These are phyloP conservation scores for Lasiodiplodia citricola DNA, from an alignment of 2,329 filamentous ascomycete species.

Conservation along the genomic window DNA sequence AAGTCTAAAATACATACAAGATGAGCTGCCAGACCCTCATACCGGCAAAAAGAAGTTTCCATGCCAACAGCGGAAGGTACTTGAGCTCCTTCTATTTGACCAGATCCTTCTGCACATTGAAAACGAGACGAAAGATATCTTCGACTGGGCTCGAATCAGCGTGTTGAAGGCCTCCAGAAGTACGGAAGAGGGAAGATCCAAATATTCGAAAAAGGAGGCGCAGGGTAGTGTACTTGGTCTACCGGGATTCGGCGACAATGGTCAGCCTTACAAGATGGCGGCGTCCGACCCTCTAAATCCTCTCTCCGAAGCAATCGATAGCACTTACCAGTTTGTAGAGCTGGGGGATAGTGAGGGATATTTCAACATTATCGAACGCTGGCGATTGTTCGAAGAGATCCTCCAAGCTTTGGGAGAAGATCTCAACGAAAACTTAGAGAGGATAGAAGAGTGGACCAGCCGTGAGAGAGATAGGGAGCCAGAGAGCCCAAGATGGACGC, in stretches of 20 bases:
- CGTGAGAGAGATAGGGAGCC: slow-evolving; percentile 35
- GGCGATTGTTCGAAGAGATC: slow-evolving; percentile 29
- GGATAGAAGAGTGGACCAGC: slow-evolving; percentile 34
- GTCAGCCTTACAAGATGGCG: too few relatives aligned
- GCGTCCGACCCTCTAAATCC: background rate
- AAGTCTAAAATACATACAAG: too few relatives aligned
- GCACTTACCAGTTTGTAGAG: background rate
- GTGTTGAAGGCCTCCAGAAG: too few relatives aligned
- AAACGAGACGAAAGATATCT: background rate
- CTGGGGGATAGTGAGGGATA: slow-evolving; percentile 20
- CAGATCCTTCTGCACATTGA: slow-evolving; percentile 30
- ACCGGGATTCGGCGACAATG: too few relatives aligned
- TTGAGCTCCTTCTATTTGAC: slow-evolving; percentile 37
- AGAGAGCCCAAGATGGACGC: slow-evolving; percentile 41
- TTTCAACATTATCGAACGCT: slow-evolving; percentile 19
- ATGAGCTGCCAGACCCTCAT: too few relatives aligned
- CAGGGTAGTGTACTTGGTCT: too few relatives aligned
- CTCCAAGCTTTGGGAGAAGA: slow-evolving; percentile 32
- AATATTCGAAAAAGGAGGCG: background rate
- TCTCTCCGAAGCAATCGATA: slow-evolving; percentile 12
- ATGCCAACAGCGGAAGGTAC: slow-evolving; percentile 37
- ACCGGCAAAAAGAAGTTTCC: slow-evolving; percentile 1
- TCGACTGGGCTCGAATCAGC: background rate
- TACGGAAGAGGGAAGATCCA: background rate
- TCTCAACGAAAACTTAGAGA: slow-evolving; percentile 29